Evolutionary conservation across 495 filamentous ascomycete genomes (phyloP).

Genomic region (Talaromyces ruber): DNA sequence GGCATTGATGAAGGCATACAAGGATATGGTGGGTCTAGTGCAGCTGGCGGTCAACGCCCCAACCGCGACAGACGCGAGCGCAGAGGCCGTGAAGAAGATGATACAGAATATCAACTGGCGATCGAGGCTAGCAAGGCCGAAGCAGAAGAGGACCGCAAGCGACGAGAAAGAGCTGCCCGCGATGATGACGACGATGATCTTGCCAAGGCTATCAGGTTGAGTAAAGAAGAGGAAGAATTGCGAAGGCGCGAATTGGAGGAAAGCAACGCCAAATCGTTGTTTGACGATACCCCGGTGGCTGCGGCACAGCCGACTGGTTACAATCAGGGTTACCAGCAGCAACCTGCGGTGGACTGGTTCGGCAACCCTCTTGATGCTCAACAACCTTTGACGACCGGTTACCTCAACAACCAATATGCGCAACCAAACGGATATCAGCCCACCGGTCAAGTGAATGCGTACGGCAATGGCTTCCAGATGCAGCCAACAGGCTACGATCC

Average conservation of each 20-base stretch:
- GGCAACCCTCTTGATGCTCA: constrained; percentile 81
- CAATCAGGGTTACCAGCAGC: constrained; percentile 97
- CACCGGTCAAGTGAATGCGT: constrained; percentile 61
- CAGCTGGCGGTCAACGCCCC: constrained; percentile 25
- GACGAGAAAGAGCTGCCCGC: constrained; percentile 48
- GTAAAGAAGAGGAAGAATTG: constrained; percentile 88
- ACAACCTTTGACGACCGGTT: constrained; percentile 72
- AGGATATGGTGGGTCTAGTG: constrained; percentile 26
- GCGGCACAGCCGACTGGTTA: constrained; percentile 76
- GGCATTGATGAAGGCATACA: constrained; percentile 75
- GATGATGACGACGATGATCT: constrained; percentile 72
- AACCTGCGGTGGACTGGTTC: constrained; percentile 89
- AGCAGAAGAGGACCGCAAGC: constrained; percentile 83
- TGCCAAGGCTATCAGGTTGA: constrained; percentile 91
- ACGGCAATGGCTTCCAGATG: constrained; percentile 53
- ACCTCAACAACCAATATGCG: constrained; percentile 76
- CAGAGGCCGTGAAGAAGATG: constrained; percentile 64
- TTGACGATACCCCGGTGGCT: constrained; percentile 67
- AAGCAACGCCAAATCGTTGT: constrained; percentile 74
- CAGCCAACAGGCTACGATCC: constrained; percentile 57
- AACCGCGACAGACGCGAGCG: constrained; percentile 36
- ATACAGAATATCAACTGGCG: constrained; percentile 85
- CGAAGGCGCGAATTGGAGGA: constrained; percentile 85
- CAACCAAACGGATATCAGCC: constrained; percentile 56
- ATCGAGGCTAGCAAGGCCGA: constrained; percentile 95